Evolutionary conservation across 768 basidiomycete genomes (phyloP).

Genomic region (Strobilomyces echinocephalus): DNA sequence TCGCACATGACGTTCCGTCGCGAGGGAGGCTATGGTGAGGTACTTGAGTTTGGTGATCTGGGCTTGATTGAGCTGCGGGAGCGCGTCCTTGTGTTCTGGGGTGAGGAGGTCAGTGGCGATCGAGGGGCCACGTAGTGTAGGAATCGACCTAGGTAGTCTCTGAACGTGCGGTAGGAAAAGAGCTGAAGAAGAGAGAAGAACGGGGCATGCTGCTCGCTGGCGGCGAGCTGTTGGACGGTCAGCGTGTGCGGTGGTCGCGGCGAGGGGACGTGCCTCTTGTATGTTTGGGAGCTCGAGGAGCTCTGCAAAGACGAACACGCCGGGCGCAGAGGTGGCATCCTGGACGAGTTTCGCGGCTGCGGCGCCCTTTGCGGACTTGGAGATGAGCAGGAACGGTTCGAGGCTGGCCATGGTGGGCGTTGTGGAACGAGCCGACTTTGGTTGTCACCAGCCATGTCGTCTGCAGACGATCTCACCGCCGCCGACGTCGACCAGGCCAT

Average conservation of each 20-base stretch:
- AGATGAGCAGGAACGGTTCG: constrained; percentile 89
- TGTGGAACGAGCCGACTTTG: constrained; percentile 3
- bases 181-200: constrained; percentile 68
- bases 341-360: constrained; percentile 85
- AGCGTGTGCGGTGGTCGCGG: neutral
- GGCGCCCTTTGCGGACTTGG: constrained; percentile 87
- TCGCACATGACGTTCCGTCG: constrained; percentile 70
- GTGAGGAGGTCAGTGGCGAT: constrained; percentile 4
- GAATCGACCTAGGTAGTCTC: constrained; percentile 69
- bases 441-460: constrained; percentile 18
- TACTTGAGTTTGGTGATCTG: constrained; percentile 90
- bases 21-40: constrained; percentile 84
- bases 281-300: constrained; percentile 79
- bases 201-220: constrained; percentile 57
- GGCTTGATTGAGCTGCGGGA: constrained; percentile 64
- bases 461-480: constrained; percentile 10
- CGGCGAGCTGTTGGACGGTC: constrained; percentile 53
- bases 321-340: constrained; percentile 83
- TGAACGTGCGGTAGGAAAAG: constrained; percentile 87
- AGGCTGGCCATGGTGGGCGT: constrained; percentile 43
- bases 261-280: constrained; percentile 57
- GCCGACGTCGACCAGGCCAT: constrained; percentile 44
- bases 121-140: neutral
- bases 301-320: constrained; percentile 90
- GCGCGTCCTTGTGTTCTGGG: constrained; percentile 58